Evolutionary conservation across 345 rosid genomes (phyloP), one percentile per base, ranked within the genome.

Genomic region (Rubroshorea leprosula): DNA sequence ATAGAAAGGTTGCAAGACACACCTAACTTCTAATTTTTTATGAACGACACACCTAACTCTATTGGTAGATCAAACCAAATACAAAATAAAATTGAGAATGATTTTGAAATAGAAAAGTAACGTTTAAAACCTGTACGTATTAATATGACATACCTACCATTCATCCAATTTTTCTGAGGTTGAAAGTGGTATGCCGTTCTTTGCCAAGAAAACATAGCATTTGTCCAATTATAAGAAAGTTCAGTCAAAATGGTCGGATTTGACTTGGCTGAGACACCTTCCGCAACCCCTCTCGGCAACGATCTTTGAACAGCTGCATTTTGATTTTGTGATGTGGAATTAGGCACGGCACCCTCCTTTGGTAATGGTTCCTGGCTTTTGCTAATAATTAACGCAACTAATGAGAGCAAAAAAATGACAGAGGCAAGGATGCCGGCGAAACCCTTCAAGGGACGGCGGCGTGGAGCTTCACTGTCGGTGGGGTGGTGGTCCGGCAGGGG

Each of bases 141-240:
- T 35, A 35, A 2, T 29, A 29, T 29, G 4, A 9, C 35, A 29
- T 35, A 56, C 81, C 69, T 80, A 93, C 99, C 99, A 66, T 93
- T 93, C 97, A 89, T 93, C 99, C 99, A 93, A 60, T 93, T 89
- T 54, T 69, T 76, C 47, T 71, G 55, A 3, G 99, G 99, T 58
- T 89, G 99, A 61, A 89, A 93, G 51, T 93, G 99, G 66, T 58
- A 93, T 58, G 92, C 76, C 22, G 96, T 85, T 68, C 96, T 69
- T 62, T 93, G 99, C 97, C 97, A 93, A 5, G 82, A 60, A 67
- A 86, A 67, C 97, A 86, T 82, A 29, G 86, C 87, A 19, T 82
- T 80, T 20, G 91, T 86, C 97, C 97, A 89, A 65, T 85, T 83
- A 61, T 62, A 80, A 0, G 79, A 72, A 0, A 57, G 52, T 31